Conservation (phyloP, 2,329 filamentous ascomycete genomes). For the Sarocladium strictum region DNA sequence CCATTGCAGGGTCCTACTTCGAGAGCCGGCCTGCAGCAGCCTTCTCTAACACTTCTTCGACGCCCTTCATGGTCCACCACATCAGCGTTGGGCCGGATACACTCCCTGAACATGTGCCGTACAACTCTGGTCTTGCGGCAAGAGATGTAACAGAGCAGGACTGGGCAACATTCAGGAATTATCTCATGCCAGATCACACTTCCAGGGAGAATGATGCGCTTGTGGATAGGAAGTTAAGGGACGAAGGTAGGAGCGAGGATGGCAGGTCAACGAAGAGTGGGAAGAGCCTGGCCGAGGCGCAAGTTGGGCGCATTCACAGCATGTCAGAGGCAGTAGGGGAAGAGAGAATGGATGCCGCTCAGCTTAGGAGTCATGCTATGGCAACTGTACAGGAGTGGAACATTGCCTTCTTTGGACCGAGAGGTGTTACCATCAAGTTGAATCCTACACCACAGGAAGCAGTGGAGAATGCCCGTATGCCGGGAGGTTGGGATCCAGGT, state of each 20-base stretch:
- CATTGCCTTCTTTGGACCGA: slow-evolving; percentile 46
- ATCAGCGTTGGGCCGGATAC: slow-evolving; percentile 29
- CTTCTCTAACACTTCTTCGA: slow-evolving; percentile 34
- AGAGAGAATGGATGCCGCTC: slow-evolving; percentile 11
- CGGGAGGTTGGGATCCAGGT: slow-evolving; percentile 19
- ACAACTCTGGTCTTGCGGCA: slow-evolving; percentile 18
- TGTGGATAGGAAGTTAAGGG: slow-evolving; percentile 39
- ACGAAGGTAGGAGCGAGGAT: slow-evolving; percentile 27
- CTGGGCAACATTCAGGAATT: slow-evolving; percentile 55
- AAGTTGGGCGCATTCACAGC: slow-evolving; percentile 30
- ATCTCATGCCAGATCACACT: slow-evolving; percentile 44
- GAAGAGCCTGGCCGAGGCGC: slow-evolving; percentile 30
- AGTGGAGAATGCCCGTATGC: slow-evolving; percentile 12
- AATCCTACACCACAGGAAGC: slow-evolving; percentile 11
- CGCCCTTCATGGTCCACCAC: slow-evolving; percentile 24
- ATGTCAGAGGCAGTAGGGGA: slow-evolving; percentile 15
- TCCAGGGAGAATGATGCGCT: slow-evolving; percentile 32
- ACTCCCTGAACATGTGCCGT: slow-evolving; percentile 39
- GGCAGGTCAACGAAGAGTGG: slow-evolving; percentile 17
- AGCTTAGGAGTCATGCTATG: slow-evolving; percentile 22
- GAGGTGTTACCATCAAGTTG: slow-evolving; percentile 38
- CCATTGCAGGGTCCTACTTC: slow-evolving; percentile 24
- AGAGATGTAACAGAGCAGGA: slow-evolving; percentile 43
- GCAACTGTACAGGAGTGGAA: slow-evolving; percentile 50
- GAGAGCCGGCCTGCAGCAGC: slow-evolving; percentile 17